These are phyloP conservation scores for Gardenia jasminoides DNA, from an alignment of 257 asterid species.

Conservation along the genomic window DNA sequence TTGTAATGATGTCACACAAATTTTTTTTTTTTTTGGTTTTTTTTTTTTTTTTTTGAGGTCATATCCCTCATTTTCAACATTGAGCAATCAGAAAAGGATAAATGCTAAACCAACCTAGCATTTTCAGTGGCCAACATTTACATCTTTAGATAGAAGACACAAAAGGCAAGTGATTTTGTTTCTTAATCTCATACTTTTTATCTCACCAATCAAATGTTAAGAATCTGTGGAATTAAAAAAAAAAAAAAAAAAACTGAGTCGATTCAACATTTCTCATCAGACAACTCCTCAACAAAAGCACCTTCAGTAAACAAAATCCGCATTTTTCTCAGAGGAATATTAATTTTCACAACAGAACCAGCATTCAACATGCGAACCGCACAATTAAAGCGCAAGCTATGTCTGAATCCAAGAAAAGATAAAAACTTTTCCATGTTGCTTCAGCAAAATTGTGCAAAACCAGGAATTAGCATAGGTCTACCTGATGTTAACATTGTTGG, in stretches of 20 bases:
- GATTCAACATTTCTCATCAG: background rate
- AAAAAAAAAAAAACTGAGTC: background rate
- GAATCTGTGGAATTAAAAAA: background rate
- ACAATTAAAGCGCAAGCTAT: background rate
- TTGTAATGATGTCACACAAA: background rate
- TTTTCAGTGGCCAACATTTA: background rate
- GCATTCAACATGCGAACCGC: background rate
- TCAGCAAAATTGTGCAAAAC: background rate
- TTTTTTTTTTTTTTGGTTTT: too few species aligned
- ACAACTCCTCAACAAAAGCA: background rate
- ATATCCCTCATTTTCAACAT: background rate
- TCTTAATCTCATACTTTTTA: background rate
- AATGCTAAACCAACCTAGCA: background rate
- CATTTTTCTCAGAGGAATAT: background rate
- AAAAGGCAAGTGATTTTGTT: background rate
- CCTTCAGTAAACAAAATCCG: background rate
- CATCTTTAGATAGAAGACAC: background rate
- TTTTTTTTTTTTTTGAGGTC: background rate
- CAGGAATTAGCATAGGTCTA: conserved; percentile 19
- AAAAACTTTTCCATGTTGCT: background rate
- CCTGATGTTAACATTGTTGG: conserved; percentile 69
- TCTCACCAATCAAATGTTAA: background rate
- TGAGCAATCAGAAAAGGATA: background rate
- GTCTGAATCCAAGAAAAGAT: background rate
- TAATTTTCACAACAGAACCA: background rate